phyloP scores from a whole-genome alignment of 1,139 yeast species.

The Blastobotrys apis region DNA sequence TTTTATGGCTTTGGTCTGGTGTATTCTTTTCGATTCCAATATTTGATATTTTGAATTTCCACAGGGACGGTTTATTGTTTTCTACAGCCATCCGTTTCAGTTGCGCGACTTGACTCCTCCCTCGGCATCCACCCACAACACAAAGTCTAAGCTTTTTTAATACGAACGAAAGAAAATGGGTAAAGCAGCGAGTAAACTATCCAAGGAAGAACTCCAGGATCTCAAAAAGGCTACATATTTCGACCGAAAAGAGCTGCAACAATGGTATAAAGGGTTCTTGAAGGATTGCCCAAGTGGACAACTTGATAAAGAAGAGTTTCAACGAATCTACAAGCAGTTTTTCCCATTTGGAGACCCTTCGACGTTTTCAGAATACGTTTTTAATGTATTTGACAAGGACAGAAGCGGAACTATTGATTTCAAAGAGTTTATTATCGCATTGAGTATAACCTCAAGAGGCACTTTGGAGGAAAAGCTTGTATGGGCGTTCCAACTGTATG shows the following conservation, averaged over 20 bases:
- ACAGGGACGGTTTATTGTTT: too few relatives aligned
- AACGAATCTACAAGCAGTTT: slow-evolving; percentile 89
- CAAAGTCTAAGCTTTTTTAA: too few relatives aligned
- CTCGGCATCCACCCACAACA: too few relatives aligned
- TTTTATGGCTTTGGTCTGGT: too few relatives aligned
- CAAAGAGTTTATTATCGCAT: slow-evolving; percentile 84
- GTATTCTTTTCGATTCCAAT: too few relatives aligned
- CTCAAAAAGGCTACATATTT: slow-evolving; percentile 85
- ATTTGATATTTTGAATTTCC: too few relatives aligned
- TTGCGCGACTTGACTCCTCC: too few relatives aligned
- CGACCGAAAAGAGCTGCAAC: slow-evolving; percentile 90
- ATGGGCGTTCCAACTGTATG: slow-evolving; percentile 83
- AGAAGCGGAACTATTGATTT: slow-evolving; percentile 80
- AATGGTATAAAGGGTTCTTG: slow-evolving; percentile 94
- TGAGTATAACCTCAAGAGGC: slow-evolving; percentile 87
- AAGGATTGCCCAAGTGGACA: slow-evolving; percentile 94
- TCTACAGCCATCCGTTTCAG: too few relatives aligned
- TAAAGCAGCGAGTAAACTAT: slow-evolving; percentile 85
- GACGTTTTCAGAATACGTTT: slow-evolving; percentile 83
- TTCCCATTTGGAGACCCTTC: slow-evolving; percentile 98
- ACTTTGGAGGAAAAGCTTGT: slow-evolving; percentile 76
- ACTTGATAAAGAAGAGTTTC: slow-evolving; percentile 79
- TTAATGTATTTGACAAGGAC: slow-evolving; percentile 84
- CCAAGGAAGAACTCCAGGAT: slow-evolving; percentile 82
- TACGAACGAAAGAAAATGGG: too few relatives aligned